A percentile compares a stretch with the other conserved stretches of the same genome.
These are phyloP conservation scores for Buxus sempervirens DNA, from an alignment of 164 flowering plant species.

Conservation along the genomic window DNA sequence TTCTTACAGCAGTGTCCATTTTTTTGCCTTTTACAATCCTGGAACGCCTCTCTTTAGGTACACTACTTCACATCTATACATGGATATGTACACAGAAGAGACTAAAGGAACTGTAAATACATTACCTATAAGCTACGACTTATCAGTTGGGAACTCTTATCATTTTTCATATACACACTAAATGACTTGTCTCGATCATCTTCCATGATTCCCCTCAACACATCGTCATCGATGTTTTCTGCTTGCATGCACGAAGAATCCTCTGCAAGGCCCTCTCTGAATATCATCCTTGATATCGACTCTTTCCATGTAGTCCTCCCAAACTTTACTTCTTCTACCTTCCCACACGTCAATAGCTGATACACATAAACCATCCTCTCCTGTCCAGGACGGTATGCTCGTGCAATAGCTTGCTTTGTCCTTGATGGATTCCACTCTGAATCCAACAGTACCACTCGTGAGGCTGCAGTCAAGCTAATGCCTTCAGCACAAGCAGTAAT, in stretches of 20 bases:
- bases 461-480: conserved; percentile 91
- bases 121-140: not conserved
- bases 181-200: conserved; percentile 59
- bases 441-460: conserved; percentile 84
- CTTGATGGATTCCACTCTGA: conserved; percentile 98
- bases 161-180: conserved; percentile 77
- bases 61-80: not conserved
- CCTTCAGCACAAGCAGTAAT: conserved; percentile 92
- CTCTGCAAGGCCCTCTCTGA: conserved; percentile 63
- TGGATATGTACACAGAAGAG: not conserved
- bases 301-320: conserved; percentile 80
- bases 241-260: conserved; percentile 72
- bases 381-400: conserved; percentile 98
- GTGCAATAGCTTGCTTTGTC: conserved; percentile 93
- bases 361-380: conserved; percentile 82
- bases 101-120: not conserved
- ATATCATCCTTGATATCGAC: conserved; percentile 87
- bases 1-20: no score
- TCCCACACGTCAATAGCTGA: conserved; percentile 65
- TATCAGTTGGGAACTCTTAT: conserved; percentile 51
- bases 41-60: no score
- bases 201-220: conserved; percentile 73
- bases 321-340: conserved; percentile 80
- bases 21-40: no score
- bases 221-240: conserved; percentile 81